Base-by-base conservation (phyloP, 2,329 filamentous ascomycete species). In the Verticillium isaacii region DNA sequence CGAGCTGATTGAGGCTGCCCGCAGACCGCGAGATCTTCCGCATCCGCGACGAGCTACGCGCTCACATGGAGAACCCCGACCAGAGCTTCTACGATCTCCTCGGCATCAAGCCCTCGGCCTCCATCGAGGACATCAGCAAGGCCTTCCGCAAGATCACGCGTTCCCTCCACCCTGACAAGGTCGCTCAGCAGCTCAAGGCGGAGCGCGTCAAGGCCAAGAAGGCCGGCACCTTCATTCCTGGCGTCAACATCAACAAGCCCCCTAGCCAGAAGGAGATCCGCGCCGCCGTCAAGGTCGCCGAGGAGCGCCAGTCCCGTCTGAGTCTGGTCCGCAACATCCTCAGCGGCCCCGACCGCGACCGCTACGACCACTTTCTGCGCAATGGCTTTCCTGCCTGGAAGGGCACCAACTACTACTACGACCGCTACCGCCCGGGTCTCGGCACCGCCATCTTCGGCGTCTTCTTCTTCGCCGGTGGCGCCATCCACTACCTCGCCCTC, bases 371-470 rank as follows among this genome's bases (percentile, higher is more conserved):
- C 76, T 99, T 98, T 80, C 78, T 98, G 64, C 79, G 81, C 74
- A 93, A 98, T 76, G 95, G 95, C 64, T 99, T 99, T 80, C 95
- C 95, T 36, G 87, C 86, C 61, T 99, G 95, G 95, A 93, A 94
- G 80, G 95, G 95, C 62, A 97, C 94, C 55, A 94, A 95, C 65
- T 99, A 99, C 84, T 99, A 98, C 84, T 99, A 99, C 81, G 88
- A 88, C 70, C 89, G 95, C 62, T 97, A 94, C 83, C 87, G 95
- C 23, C 95, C 95, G 1, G 95, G 95, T 9, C 81, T 98, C 55
- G 92, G 92, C 63, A 91, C 91, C 15, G 95, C 97, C 56, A 76
- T 98, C 59, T 64, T 89, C 32, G 93, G 94, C 57, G 78, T 96
- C 50, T 92, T 98, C 75, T 74, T 97, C 65, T 85, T 92, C 59